Base-by-base conservation (phyloP, 2,329 filamentous ascomycete species). In the Exophiala alcalophila region DNA sequence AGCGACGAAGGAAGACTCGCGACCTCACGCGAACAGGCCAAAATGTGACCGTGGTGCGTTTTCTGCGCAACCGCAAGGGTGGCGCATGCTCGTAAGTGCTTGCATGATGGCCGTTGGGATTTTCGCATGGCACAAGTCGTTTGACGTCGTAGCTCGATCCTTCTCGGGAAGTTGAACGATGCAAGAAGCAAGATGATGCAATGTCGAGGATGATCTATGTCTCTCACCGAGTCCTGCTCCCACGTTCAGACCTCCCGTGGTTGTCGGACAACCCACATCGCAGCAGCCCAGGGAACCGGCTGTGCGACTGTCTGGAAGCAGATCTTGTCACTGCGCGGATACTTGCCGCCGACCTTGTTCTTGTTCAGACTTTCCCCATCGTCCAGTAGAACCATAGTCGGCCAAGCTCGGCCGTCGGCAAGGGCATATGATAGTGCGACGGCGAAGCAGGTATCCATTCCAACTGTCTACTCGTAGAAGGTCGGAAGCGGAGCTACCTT, bases 331-430 rank as follows among this genome's bases (percentile, higher is more conserved):
- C 15, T 27, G 29, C n/a, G 33, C 39, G 39, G 44, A 24, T 43
- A 26, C 12, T 12, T 38, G 39, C 39, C 35, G 33, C 28, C 19
- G 20, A 43, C 28, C 29, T 39, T 34, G 28, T 27, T 37, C 35
- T 43, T 40, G 33, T 43, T 43, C 30, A 20, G 14, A 47, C 34
- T 16, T 35, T 18, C 7, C n/a, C 38, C n/a, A 34, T 33, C 19
- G 28, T 19, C 19, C 14, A n/a, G n/a, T n/a, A n/a, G n/a, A n/a
- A n/a, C n/a, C 8, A 16, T 27, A n/a, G 4, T 41, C 7, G 23
- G 23, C 23, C 7, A n/a, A 7, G 7, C 7, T 25, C 23, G n/a
- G 23, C 23, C 7, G 23, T 25, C n/a, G 23, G 23, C 23, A 25
- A 8, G n/a, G 23, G n/a, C 23, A 25, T n/a, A 7, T 7, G n/a